Conservation (phyloP, 352 stramenopile genomes). For the Poterioochromonas sp. region DNA sequence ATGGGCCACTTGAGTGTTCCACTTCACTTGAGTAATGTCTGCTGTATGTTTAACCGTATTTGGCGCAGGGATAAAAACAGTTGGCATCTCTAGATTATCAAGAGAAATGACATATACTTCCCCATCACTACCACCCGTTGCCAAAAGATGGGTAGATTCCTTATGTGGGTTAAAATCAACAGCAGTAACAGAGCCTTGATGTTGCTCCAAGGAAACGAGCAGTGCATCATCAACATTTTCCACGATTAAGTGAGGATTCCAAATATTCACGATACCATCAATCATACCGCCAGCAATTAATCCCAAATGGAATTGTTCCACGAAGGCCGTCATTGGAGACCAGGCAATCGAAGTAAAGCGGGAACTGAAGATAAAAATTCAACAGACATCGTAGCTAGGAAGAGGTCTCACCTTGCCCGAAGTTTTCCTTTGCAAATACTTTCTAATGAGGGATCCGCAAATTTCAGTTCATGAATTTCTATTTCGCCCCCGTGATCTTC, state of each 20-base stretch:
- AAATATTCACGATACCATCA: conserved; percentile 89
- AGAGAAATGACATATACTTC: conserved; percentile 89
- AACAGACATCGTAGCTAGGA: not conserved
- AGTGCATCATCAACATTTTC: conserved; percentile 30
- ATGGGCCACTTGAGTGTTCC: conserved; percentile 91
- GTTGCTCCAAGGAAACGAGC: conserved; percentile 40
- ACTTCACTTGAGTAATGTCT: conserved; percentile 74
- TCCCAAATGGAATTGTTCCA: conserved; percentile 65
- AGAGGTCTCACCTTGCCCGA: not conserved
- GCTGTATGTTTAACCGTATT: conserved; percentile 50
- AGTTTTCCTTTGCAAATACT: not conserved
- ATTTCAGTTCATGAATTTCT: conserved; percentile 86
- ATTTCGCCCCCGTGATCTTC: conserved; percentile 93
- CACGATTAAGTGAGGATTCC: conserved; percentile 75
- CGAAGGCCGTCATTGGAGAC: conserved; percentile 66
- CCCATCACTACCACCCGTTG: conserved; percentile 77
- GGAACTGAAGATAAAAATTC: conserved; percentile 38
- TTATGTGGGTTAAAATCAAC: conserved; percentile 90
- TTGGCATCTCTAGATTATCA: conserved; percentile 72
- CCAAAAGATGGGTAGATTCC: conserved; percentile 77
- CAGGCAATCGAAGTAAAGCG: conserved; percentile 87
- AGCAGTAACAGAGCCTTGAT: conserved; percentile 64
- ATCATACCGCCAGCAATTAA: conserved; percentile 91
- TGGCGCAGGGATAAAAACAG: conserved; percentile 71
- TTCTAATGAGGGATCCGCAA: conserved; percentile 49